Percentiles rank a stretch among this genome's conserved stretches.
Evolutionary conservation across 1,139 yeast species (phyloP).

Genomic region (Taphrina confusa): DNA sequence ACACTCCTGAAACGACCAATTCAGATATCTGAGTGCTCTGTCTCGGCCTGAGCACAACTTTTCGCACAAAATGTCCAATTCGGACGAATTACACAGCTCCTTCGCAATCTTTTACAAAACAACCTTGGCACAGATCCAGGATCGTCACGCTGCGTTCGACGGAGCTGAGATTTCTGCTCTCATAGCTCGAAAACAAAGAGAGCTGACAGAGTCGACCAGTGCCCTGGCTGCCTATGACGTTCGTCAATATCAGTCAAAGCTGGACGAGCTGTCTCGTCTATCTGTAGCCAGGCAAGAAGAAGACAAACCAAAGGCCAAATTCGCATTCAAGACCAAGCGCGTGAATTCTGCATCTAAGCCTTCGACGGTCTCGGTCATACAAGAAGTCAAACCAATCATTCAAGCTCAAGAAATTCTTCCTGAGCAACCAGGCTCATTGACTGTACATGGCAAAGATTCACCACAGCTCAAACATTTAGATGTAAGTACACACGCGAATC

Average conservation of each 20-base stretch:
- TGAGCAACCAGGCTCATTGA: slow-evolving; percentile 6
- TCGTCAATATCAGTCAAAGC: slow-evolving; percentile 9
- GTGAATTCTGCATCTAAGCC: too few species aligned
- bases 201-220: slow-evolving; percentile 9
- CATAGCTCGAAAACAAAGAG: slow-evolving; percentile 14
- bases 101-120: background rate
- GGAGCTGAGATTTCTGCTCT: background rate
- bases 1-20: too few species aligned
- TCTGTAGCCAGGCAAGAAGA: background rate
- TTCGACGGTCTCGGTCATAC: too few species aligned
- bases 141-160: background rate
- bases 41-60: too few species aligned
- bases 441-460: background rate
- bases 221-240: slow-evolving; percentile 22
- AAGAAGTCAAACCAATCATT: background rate
- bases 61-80: background rate
- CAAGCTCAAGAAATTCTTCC: background rate
- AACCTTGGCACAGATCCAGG: background rate
- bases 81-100: background rate
- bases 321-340: slow-evolving; percentile 9
- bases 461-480: background rate
- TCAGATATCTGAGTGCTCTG: too few species aligned
- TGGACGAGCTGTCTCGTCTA: background rate
- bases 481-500: background rate
- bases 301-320: slow-evolving; percentile 15